A percentile compares a stretch with the other conserved stretches of the same genome.
These are phyloP conservation scores for Aspergillus steynii DNA, from an alignment of 495 filamentous ascomycete species.

Conservation along the genomic window DNA sequence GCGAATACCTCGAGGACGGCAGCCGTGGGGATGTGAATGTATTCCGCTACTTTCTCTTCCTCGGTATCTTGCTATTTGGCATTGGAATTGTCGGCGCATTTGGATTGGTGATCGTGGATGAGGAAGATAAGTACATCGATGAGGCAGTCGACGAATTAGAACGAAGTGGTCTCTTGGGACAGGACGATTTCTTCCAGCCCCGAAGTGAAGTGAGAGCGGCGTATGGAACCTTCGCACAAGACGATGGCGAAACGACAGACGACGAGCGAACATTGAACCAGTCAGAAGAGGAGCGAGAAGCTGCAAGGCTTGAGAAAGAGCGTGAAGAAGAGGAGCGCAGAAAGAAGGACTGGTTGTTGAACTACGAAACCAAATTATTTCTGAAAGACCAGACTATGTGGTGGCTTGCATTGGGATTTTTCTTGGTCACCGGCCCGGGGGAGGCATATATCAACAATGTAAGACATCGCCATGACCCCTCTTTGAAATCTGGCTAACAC, in stretches of 20 bases:
- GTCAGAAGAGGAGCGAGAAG: slow-evolving; percentile 48
- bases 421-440: slow-evolving; percentile 89
- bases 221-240: slow-evolving; percentile 55
- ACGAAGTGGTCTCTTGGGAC: slow-evolving; percentile 77
- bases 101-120: slow-evolving; percentile 65
- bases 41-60: slow-evolving; percentile 80
- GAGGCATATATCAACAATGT: slow-evolving; percentile 97
- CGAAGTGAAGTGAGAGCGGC: slow-evolving; percentile 36
- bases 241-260: slow-evolving; percentile 30
- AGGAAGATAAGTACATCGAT: slow-evolving; percentile 73
- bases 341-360: slow-evolving; percentile 84
- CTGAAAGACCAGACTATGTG: slow-evolving; percentile 91
- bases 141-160: slow-evolving; percentile 84
- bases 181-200: slow-evolving; percentile 61
- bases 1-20: slow-evolving; percentile 60
- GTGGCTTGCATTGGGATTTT: slow-evolving; percentile 87
- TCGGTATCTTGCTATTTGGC: slow-evolving; percentile 63
- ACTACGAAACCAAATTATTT: slow-evolving; percentile 81
- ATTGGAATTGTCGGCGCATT: slow-evolving; percentile 76
- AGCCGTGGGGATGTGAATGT: slow-evolving; percentile 79
- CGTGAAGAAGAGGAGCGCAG: slow-evolving; percentile 64
- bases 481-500: neutral
- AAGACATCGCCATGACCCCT: slow-evolving; percentile 6
- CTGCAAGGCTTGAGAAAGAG: slow-evolving; percentile 46
- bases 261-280: slow-evolving; percentile 32